phyloP scores from a whole-genome alignment of 2,329 filamentous ascomycete species.

The Sporothrix dimorphospora region DNA sequence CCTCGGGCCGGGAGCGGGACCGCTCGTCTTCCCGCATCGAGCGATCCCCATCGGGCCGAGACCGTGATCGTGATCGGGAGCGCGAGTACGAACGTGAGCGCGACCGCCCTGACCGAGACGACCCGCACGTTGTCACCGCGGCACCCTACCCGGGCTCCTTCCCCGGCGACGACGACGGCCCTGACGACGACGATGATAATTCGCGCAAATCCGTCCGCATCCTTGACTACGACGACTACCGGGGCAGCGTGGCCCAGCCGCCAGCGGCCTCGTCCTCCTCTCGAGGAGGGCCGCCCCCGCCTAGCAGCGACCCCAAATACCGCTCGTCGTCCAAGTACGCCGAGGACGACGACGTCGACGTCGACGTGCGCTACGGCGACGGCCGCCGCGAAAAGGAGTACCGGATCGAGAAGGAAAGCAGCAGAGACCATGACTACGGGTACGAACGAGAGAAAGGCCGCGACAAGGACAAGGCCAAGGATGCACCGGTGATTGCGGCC shows the following conservation, averaged over 20 bases:
- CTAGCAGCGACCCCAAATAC: conserved; percentile 40
- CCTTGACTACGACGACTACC: conserved; percentile 40
- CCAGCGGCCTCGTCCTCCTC: neutral
- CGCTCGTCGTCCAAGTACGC: conserved; percentile 45
- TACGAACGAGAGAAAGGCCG: conserved; percentile 32
- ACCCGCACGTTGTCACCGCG: conserved; percentile 44
- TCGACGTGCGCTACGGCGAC: conserved; percentile 38
- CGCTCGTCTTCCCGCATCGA: conserved; percentile 36
- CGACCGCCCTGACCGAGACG: conserved; percentile 17
- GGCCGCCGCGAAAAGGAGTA: conserved; percentile 38
- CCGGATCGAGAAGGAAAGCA: conserved; percentile 37
- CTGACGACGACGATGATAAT: conserved; percentile 41
- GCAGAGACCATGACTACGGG: conserved; percentile 21
- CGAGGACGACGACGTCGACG: conserved; percentile 41
- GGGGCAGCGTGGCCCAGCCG: conserved; percentile 42
- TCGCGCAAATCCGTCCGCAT: conserved; percentile 40
- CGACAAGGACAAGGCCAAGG: conserved; percentile 40
- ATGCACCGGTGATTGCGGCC: conserved; percentile 40
- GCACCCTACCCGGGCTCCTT: conserved; percentile 53
- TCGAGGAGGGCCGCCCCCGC: conserved; percentile 24
- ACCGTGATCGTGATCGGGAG: conserved; percentile 41
- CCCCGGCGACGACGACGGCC: conserved; percentile 43
- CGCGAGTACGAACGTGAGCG: conserved; percentile 34
- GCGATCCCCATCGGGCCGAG: conserved; percentile 30
- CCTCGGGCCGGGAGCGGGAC: conserved; percentile 44